Percentiles rank a stretch among this genome's conserved stretches.
Conservation (phyloP, 495 filamentous ascomycete genomes). For the Annulohypoxylon maeteangense region DNA sequence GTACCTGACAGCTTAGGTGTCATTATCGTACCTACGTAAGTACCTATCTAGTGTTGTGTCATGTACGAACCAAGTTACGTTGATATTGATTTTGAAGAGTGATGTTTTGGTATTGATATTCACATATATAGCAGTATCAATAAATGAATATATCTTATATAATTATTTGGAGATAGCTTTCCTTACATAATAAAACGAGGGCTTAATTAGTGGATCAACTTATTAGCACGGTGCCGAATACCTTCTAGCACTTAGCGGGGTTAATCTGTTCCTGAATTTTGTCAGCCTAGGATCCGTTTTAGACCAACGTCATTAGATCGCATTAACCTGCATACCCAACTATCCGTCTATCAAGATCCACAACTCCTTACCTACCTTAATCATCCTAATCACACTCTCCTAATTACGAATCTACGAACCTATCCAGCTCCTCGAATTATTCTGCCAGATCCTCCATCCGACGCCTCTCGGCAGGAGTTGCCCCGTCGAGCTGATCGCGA, state of each 20-base stretch:
- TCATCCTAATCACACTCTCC: neutral
- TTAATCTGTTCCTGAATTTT: conserved; percentile 41
- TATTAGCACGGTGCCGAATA: conserved; percentile 5
- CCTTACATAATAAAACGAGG: neutral
- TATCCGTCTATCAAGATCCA: conserved; percentile 32
- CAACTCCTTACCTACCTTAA: conserved; percentile 5
- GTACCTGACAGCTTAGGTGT: conserved; percentile 1
- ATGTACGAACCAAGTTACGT: too few relatives aligned
- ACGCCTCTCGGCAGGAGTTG: conserved; percentile 32
- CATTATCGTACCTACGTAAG: neutral
- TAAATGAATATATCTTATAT: neutral
- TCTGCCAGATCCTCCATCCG: conserved; percentile 28
- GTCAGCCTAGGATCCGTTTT: conserved; percentile 15
- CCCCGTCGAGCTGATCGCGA: conserved; percentile 18
- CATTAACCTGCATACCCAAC: conserved; percentile 40
- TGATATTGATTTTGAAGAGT: too few relatives aligned
- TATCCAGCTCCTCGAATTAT: conserved; percentile 24
- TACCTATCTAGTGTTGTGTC: neutral
- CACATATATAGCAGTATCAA: neutral
- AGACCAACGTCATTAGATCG: conserved; percentile 43
- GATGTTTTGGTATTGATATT: neutral
- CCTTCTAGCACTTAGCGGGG: conserved; percentile 35
- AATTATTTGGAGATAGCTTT: neutral
- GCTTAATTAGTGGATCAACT: conserved; percentile 14
- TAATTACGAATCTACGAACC: neutral